phyloP scores from a whole-genome alignment of 805 yeast genomes.

The Spathaspora sp. region DNA sequence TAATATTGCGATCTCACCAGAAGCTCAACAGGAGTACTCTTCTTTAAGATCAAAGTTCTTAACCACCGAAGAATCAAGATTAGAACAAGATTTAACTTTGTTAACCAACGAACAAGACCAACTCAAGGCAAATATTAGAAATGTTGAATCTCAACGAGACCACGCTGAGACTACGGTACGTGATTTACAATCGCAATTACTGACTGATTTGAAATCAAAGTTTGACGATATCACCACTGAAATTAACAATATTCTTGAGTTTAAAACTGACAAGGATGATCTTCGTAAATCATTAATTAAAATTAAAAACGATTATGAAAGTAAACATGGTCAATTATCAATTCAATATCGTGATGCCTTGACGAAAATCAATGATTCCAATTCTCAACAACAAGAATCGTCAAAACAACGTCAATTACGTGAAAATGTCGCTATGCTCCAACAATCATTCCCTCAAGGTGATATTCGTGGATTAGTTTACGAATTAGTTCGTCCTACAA shows the following conservation, averaged over 20 bases:
- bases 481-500: constrained; percentile 76
- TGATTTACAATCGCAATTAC: constrained; percentile 32
- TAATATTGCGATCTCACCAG: constrained; percentile 34
- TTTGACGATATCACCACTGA: constrained; percentile 24
- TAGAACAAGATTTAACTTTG: constrained; percentile 47
- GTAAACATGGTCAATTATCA: constrained; percentile 59
- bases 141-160: constrained; percentile 26
- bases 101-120: constrained; percentile 44
- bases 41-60: constrained; percentile 53
- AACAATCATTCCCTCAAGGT: constrained; percentile 63
- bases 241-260: constrained; percentile 26
- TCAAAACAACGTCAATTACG: constrained; percentile 64
- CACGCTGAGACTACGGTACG: constrained; percentile 36
- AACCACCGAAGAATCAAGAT: constrained; percentile 48
- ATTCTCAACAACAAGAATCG: constrained; percentile 74
- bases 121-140: constrained; percentile 21
- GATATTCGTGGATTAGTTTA: constrained; percentile 80
- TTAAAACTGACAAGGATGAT: constrained; percentile 22
- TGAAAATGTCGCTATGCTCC: constrained; percentile 68
- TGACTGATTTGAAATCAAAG: constrained; percentile 35
- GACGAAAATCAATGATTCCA: constrained; percentile 62
- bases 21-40: constrained; percentile 57
- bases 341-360: constrained; percentile 59
- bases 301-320: constrained; percentile 31
- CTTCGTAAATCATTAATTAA: constrained; percentile 25